A percentile compares a stretch with the other conserved stretches of the same genome.
Evolutionary conservation across 1,284 basidiomycete species (phyloP).

Genomic region (Chiua sp.): DNA sequence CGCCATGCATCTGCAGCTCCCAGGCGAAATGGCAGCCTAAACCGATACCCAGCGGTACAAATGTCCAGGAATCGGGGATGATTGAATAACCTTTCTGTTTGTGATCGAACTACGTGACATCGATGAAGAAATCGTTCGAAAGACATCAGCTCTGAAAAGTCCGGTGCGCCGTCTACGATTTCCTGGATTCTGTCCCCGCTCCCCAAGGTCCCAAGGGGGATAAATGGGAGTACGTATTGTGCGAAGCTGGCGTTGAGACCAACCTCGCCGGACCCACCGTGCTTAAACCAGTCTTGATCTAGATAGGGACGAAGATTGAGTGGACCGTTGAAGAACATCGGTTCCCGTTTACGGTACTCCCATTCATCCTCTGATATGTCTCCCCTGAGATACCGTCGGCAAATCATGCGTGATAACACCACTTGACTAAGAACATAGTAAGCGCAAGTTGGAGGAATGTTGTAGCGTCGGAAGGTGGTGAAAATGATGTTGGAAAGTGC

Average conservation of each 20-base stretch:
- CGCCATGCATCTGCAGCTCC: slow-evolving; percentile 20
- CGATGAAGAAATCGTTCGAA: slow-evolving; percentile 50
- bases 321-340: slow-evolving; percentile 55
- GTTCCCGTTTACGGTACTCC: slow-evolving; percentile 52
- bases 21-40: slow-evolving; percentile 34
- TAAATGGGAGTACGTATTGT: slow-evolving; percentile 49
- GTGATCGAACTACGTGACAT: slow-evolving; percentile 42
- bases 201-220: slow-evolving; percentile 44
- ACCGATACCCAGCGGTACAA: slow-evolving; percentile 35
- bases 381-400: slow-evolving; percentile 48
- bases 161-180: slow-evolving; percentile 43
- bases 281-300: slow-evolving; percentile 49
- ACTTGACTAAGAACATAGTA: slow-evolving; percentile 56
- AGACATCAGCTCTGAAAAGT: slow-evolving; percentile 46
- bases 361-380: slow-evolving; percentile 53
- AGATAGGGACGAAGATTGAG: slow-evolving; percentile 56
- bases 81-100: slow-evolving; percentile 38
- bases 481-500: slow-evolving; percentile 35
- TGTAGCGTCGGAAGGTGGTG: slow-evolving; percentile 42
- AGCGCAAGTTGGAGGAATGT: slow-evolving; percentile 54
- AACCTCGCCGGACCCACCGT: slow-evolving; percentile 48
- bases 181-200: background rate
- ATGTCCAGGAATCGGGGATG: slow-evolving; percentile 56
- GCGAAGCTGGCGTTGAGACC: slow-evolving; percentile 52
- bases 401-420: slow-evolving; percentile 54